Base-by-base conservation (phyloP, 371 early-diverging fungal species). In the Blastocladiella emersonii region DNA sequence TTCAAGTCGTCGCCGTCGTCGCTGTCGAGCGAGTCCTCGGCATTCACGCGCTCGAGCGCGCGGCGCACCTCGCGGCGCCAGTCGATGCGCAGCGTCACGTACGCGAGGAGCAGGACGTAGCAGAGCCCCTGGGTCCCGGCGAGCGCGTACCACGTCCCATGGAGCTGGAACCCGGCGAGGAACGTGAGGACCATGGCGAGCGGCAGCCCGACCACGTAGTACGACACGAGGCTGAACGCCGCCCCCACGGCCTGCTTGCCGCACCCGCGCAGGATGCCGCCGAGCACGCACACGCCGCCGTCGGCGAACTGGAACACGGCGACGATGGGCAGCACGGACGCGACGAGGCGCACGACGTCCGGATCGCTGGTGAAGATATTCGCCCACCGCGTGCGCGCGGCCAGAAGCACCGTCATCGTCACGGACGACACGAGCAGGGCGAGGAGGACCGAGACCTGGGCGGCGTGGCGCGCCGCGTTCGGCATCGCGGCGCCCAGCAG, bases 291-390 rank as follows among this genome's bases (percentile, higher is more conserved):
- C 27, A 81, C 82, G 17, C 84, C 61, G 1, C 85, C 83, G 70
- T 89, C 90, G 10, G 77, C 71, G 21, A 66, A 61, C 0, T 95
- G 95, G 74, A 87, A 92, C 43, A 87, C 56, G 0, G 92, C 89
- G 35, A 78, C 85, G 6, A 89, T 64, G 0, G 93, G 93, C 64
- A 92, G 70, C 35, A 92, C 77, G 36, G 62, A 61, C 1, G 87
- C 83, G 12, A 91, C 89, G 15, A 83, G 69, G 10, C 56, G 68
- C 41, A 90, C 75, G 6, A 95, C 90, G 1, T 77, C 77, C 1
- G 64, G 65, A 64, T 92, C 90, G 23, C 78, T 74, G 39, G 83
- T 83, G 71, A 88, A 90, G 48, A 88, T 64, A 21, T 72, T 71
- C 0, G 66, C 70, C 57, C 68, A 64, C 15, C 34, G 67, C 12